These are phyloP conservation scores for Wilhelminamyces savonicus DNA, from an alignment of 805 yeast genomes.

Conservation along the genomic window DNA sequence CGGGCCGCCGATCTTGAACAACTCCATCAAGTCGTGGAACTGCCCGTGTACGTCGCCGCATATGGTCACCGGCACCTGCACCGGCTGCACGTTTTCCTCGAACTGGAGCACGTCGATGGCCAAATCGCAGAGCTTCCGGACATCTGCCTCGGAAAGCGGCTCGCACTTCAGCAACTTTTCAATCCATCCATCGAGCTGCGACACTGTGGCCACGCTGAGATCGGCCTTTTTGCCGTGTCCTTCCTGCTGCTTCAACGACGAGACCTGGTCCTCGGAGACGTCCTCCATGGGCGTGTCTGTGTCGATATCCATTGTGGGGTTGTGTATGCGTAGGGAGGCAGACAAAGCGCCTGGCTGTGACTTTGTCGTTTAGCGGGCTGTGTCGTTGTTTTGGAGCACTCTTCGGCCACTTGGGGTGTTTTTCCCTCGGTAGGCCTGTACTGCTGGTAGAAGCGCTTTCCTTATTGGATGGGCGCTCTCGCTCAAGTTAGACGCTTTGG, in stretches of 20 bases:
- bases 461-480: no score
- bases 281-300: constrained; percentile 84
- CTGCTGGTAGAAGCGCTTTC: no score
- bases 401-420: no score
- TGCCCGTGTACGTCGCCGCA: constrained; percentile 98
- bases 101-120: constrained; percentile 86
- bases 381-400: no score
- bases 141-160: constrained; percentile 75
- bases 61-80: constrained; percentile 90
- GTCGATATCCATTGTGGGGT: constrained; percentile 57
- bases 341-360: no score
- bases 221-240: constrained; percentile 12
- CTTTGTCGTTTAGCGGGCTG: no score
- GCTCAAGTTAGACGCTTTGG: no score
- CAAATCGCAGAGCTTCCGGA: constrained; percentile 76
- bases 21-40: constrained; percentile 89
- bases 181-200: constrained; percentile 84
- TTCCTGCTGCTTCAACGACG: constrained; percentile 10
- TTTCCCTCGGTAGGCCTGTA: no score
- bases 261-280: constrained; percentile 45
- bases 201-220: constrained; percentile 35
- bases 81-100: constrained; percentile 94
- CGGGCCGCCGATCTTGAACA: constrained; percentile 80
- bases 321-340: no score
- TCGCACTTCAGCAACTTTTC: constrained; percentile 73